phyloP scores from a whole-genome alignment of 2,329 filamentous ascomycete genomes.

The Scopulariopsis brevicaulis region DNA sequence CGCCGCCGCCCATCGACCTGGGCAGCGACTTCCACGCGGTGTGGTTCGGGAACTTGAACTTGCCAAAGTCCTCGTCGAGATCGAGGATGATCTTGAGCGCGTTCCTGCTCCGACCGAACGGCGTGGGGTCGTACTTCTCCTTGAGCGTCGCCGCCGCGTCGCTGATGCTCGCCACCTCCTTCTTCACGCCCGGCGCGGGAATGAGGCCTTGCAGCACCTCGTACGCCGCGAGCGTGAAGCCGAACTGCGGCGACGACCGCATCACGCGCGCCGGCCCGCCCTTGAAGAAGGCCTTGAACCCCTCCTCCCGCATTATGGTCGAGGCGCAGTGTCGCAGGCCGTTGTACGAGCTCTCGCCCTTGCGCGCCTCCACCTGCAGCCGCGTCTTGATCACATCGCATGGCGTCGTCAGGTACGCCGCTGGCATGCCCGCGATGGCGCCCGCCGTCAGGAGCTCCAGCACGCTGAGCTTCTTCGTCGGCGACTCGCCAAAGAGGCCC shows the following conservation, averaged over 20 bases:
- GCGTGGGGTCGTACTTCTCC: conserved; percentile 41
- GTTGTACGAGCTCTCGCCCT: conserved; percentile 83
- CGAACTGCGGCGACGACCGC: conserved; percentile 92
- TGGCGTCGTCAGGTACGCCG: conserved; percentile 89
- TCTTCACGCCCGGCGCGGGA: conserved; percentile 55
- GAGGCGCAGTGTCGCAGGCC: conserved; percentile 74
- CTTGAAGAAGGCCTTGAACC: conserved; percentile 96
- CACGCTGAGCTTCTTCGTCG: conserved; percentile 78
- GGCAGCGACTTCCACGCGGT: conserved; percentile 42
- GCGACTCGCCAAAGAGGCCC: conserved; percentile 85
- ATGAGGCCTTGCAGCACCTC: conserved; percentile 76
- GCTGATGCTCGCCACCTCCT: conserved; percentile 38
- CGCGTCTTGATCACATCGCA: conserved; percentile 99
- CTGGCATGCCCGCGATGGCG: conserved; percentile 87
- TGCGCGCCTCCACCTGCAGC: conserved; percentile 91
- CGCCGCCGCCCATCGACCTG: conserved; percentile 25
- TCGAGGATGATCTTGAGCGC: conserved; percentile 93
- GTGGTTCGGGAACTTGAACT: conserved; percentile 47
- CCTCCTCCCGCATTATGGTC: conserved; percentile 82
- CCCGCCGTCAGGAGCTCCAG: conserved; percentile 86
- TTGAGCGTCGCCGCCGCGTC: conserved; percentile 48
- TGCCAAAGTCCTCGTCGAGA: conserved; percentile 86
- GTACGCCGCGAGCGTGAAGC: conserved; percentile 92
- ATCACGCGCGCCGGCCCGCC: conserved; percentile 91
- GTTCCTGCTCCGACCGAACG: conserved; percentile 60